A percentile compares a stretch with the other conserved stretches of the same genome.
Evolutionary conservation across 2,329 filamentous ascomycete genomes (phyloP).

Genomic region (Xylaria sp.): DNA sequence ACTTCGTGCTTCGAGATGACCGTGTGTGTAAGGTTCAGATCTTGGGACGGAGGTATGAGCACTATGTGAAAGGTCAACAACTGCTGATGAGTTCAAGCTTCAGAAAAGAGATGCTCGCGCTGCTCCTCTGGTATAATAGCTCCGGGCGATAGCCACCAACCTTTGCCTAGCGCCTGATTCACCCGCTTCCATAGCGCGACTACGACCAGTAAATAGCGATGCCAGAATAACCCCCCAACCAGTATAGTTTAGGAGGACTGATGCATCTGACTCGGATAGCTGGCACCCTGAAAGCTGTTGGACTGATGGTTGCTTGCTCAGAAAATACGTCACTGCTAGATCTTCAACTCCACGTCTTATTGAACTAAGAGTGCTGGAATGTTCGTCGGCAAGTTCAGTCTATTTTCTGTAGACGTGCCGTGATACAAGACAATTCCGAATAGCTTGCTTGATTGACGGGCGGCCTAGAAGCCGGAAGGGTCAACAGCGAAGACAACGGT

Average conservation of each 20-base stretch:
- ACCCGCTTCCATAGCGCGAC: conserved; percentile 46
- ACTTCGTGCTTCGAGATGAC: conserved; percentile 34
- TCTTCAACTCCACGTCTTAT: conserved; percentile 11
- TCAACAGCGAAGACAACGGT: conserved; percentile 25
- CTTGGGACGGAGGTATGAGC: conserved; percentile 40
- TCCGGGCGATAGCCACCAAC: conserved; percentile 37
- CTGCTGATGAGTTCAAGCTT: conserved; percentile 34
- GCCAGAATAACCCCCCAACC: conserved; percentile 42
- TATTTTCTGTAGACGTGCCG: conserved; percentile 27
- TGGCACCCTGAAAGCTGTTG: conserved; percentile 21
- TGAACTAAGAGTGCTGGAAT: conserved; percentile 6
- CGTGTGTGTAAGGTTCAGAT: conserved; percentile 38
- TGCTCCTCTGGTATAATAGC: conserved; percentile 21
- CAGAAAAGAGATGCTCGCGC: conserved; percentile 1
- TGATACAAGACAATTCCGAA: conserved; percentile 20
- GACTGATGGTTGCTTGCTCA: conserved; percentile 23
- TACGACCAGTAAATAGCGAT: conserved; percentile 38
- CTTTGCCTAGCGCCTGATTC: conserved; percentile 46
- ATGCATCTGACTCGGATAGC: conserved; percentile 42
- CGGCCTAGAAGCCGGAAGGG: conserved; percentile 31
- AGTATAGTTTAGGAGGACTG: conserved; percentile 37
- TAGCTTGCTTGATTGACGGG: conserved; percentile 26
- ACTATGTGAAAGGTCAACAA: conserved; percentile 35
- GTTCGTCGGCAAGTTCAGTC: conserved; percentile 24
- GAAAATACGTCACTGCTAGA: conserved; percentile 20